Evolutionary conservation across 305 asterid genomes (phyloP), one percentile per base, ranked within the genome.

Genomic region (Rubia tinctorum): DNA sequence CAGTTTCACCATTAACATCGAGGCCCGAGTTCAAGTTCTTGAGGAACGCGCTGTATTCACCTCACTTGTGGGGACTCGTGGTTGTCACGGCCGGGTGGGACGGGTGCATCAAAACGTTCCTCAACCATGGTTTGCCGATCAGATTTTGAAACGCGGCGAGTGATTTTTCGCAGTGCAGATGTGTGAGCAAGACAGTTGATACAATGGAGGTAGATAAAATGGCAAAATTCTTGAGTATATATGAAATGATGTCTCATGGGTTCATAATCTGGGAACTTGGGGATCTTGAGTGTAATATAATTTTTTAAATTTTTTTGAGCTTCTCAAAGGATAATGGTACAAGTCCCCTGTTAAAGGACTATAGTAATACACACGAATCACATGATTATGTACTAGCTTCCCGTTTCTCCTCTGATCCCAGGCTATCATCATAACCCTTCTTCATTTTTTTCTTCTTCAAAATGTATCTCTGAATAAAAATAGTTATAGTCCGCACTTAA

Each of bases 61-160:
- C 92, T 59, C 84, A 90, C 76, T 76, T 81, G 78, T 90, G 96
- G 96, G 96, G 96, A 8, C 87, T 83, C 27, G 96, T 90, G 75
- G 76, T 88, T 14, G 96, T 90, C 2, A 90, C 94, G 39, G 96
- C 94, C 20, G 91, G 97, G 20, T 88, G 85, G 95, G 96, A 90
- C 66, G 96, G 96, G 13, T 86, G 92, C 76, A 90, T 90, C 67
- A 82, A 91, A 71, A 90, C 96, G 27, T 90, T 88, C 82, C 95
- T 90, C 63, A 90, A 90, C 47, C 82, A 90, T 55, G 95, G 95
- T 62, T 76, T 90, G 79, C 96, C 95, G 8, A 71, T 88, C 17
- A 83, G 88, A 62, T 86, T 87, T 73, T 90, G 87, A 90, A 71
- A 58, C 42, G 34, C 3, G 34, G 34, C 34, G 3, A 30, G 1